Evolutionary conservation across 306 rosid species (phyloP).

Genomic region (Coriaria nepalensis): DNA sequence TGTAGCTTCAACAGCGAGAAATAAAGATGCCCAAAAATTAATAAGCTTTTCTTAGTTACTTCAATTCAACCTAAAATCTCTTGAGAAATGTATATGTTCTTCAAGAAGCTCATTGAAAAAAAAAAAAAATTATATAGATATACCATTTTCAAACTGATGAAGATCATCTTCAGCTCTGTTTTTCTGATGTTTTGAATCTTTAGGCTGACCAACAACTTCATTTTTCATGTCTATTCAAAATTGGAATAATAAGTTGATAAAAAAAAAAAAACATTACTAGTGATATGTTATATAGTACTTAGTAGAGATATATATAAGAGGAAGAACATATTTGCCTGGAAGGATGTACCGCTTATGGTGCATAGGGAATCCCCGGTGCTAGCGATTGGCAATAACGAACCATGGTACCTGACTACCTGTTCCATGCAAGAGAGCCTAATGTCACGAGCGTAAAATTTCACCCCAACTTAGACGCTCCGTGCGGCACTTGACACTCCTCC

Average conservation of each 20-base stretch:
- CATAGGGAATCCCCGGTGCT: slow-evolving; percentile 10
- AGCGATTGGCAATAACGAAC: slow-evolving; percentile 8
- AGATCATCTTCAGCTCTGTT: slow-evolving; percentile 15
- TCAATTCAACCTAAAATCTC: no score
- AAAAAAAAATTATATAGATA: no score
- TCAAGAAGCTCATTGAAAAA: no score
- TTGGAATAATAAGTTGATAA: not conserved
- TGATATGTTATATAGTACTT: not conserved
- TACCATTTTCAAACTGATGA: slow-evolving; percentile 12
- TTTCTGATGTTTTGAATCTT: not conserved
- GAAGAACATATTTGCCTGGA: slow-evolving; percentile 18
- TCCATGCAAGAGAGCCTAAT: slow-evolving; percentile 16
- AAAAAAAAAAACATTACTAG: no score
- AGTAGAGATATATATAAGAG: not conserved
- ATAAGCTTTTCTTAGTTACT: no score
- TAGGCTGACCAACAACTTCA: slow-evolving; percentile 10
- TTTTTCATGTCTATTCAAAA: not conserved
- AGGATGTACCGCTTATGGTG: slow-evolving; percentile 24
- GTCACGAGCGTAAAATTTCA: no score
- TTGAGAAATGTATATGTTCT: no score
- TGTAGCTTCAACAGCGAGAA: no score
- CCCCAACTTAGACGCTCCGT: no score
- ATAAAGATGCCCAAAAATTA: no score
- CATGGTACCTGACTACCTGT: slow-evolving; percentile 26
- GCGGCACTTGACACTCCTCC: no score